Conservation (phyloP, 148 eudicot genomes). For the Rhododendron griersonianum region DNA sequence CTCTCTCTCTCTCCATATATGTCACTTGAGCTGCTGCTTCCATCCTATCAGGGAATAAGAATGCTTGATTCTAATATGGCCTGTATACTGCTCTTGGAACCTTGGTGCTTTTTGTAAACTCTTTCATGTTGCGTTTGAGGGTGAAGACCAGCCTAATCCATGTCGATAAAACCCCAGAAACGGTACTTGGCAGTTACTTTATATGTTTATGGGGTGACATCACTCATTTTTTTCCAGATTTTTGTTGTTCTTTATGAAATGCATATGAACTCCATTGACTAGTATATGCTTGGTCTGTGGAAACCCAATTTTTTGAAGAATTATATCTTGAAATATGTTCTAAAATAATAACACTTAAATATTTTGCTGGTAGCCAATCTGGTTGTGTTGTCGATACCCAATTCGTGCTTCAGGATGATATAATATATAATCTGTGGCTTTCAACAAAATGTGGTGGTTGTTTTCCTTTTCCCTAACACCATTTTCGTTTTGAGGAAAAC, state of each 20-base stretch:
- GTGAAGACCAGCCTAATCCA: too few species aligned
- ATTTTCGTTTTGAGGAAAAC: not conserved
- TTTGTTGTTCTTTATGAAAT: not conserved
- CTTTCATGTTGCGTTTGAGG: too few species aligned
- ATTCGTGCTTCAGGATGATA: not conserved
- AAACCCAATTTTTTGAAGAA: not conserved
- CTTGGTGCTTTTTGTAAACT: not conserved
- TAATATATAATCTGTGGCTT: too few species aligned
- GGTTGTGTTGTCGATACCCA: not conserved
- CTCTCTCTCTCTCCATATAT: not conserved
- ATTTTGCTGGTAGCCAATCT: not conserved
- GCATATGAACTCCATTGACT: not conserved
- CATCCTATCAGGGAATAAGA: not conserved
- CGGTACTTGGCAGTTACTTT: too few species aligned
- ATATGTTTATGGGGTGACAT: too few species aligned
- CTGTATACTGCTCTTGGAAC: too few species aligned
- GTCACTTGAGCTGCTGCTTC: not conserved
- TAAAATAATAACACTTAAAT: not conserved
- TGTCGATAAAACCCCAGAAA: too few species aligned
- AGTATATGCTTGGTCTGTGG: not conserved
- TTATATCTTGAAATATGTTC: not conserved
- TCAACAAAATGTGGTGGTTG: too few species aligned
- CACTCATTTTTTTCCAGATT: not conserved
- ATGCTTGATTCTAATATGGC: too few species aligned
- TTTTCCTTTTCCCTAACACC: too few species aligned